Conservation (phyloP, 2,329 filamentous ascomycete species). For the Pyrenophora seminiperda region DNA sequence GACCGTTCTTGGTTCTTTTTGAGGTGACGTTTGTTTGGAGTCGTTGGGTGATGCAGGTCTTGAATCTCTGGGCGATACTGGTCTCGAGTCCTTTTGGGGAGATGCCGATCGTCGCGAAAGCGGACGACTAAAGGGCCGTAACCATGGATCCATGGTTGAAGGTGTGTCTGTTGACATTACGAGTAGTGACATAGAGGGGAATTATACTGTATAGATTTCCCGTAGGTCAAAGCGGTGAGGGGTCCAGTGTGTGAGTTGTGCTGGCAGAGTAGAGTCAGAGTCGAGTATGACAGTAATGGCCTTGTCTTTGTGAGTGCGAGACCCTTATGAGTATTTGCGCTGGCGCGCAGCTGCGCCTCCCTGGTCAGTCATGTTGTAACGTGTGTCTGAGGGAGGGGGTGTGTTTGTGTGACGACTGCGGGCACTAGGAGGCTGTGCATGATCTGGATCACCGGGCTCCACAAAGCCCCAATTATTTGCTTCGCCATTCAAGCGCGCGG, state of each 20-base stretch:
- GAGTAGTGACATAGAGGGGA: slow-evolving; percentile 31
- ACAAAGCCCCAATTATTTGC: slow-evolving; percentile 10
- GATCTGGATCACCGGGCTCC: slow-evolving; percentile 16
- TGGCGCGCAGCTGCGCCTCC: slow-evolving; percentile 19
- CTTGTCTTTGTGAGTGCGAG: slow-evolving; percentile 13
- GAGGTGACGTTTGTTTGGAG: slow-evolving; percentile 21
- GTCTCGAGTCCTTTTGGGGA: slow-evolving; percentile 21
- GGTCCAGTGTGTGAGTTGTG: background rate
- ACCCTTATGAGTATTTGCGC: slow-evolving; percentile 10
- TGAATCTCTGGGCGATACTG: slow-evolving; percentile 1
- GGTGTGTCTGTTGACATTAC: slow-evolving; percentile 33
- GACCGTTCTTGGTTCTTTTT: slow-evolving; percentile 21
- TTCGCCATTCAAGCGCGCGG: slow-evolving; percentile 2
- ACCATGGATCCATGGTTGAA: slow-evolving; percentile 27
- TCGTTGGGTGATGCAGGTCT: background rate
- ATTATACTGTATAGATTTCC: background rate
- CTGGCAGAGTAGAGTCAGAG: background rate
- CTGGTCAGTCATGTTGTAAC: slow-evolving; percentile 6
- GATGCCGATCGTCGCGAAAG: slow-evolving; percentile 2
- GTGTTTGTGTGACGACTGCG: slow-evolving; percentile 10
- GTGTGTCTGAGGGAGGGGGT: slow-evolving; percentile 3
- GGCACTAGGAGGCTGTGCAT: slow-evolving; percentile 20
- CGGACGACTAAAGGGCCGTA: slow-evolving; percentile 30
- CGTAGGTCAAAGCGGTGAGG: slow-evolving; percentile 8
- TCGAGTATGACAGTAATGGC: slow-evolving; percentile 9